Percentiles rank a stretch among this genome's conserved stretches.
phyloP scores from a whole-genome alignment of 1,139 yeast species.

The Sugiyamaella castrensis region DNA sequence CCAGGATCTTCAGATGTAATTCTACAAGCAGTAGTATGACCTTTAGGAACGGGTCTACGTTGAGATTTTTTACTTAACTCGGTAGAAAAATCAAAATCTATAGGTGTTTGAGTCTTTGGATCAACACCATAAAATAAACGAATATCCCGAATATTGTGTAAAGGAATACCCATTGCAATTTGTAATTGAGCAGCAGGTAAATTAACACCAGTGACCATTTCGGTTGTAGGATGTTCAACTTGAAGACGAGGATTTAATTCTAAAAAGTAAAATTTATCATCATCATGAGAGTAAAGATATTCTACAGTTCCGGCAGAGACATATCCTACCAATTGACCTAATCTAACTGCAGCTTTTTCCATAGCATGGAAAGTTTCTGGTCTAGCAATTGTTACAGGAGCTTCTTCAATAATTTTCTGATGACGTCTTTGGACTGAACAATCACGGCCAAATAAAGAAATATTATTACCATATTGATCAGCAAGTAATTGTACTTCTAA shows the following conservation, averaged over 20 bases:
- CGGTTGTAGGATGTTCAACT: slow-evolving; percentile 99
- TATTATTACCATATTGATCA: slow-evolving; percentile 86
- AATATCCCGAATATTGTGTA: slow-evolving; percentile 90
- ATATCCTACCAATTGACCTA: slow-evolving; percentile 94
- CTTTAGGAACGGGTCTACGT: slow-evolving; percentile 92
- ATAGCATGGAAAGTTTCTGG: slow-evolving; percentile 79
- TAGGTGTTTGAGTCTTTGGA: slow-evolving; percentile 85
- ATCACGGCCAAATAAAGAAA: slow-evolving; percentile 92
- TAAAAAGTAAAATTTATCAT: slow-evolving; percentile 90
- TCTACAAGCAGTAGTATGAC: slow-evolving; percentile 98
- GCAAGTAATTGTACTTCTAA: slow-evolving; percentile 94
- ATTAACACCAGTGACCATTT: slow-evolving; percentile 98
- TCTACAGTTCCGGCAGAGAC: slow-evolving; percentile 99
- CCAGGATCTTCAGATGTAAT: slow-evolving; percentile 99
- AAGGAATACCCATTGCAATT: slow-evolving; percentile 98
- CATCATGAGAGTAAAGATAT: slow-evolving; percentile 88
- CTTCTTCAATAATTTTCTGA: slow-evolving; percentile 96
- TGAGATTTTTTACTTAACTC: slow-evolving; percentile 72
- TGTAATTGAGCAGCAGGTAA: slow-evolving; percentile 97
- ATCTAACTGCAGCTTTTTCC: slow-evolving; percentile 97
- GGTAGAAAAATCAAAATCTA: slow-evolving; percentile 83
- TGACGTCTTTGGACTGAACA: slow-evolving; percentile 98
- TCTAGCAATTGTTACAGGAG: slow-evolving; percentile 92
- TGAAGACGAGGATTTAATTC: slow-evolving; percentile 97
- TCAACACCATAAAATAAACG: slow-evolving; percentile 92